Evolutionary conservation across 176 grass and related monocot genomes (phyloP), one percentile per base, ranked within the genome.

Genomic region (Bothriochloa decipiens): DNA sequence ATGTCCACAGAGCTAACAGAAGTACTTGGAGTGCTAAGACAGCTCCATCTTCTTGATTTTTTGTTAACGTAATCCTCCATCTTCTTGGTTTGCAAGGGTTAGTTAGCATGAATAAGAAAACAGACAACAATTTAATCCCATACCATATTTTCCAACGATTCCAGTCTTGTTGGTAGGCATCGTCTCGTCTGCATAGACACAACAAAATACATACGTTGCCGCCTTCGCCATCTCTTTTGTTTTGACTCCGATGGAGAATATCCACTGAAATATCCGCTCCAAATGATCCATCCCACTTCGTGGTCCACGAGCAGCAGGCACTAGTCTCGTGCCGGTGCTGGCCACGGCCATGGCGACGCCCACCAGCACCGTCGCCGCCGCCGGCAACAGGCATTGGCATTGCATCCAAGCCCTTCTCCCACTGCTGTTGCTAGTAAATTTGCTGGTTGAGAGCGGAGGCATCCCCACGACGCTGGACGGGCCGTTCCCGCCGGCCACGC

Each of bases 21-120:
- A 98, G 43, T 98, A 95, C 89, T 95, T 98, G 41, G 92, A 90
- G 77, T 95, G 92, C 71, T 98, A 91, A 32, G 95, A 95, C 49
- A 95, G 92, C 77, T 98, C 95, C 92, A 98, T 98, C 75, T 98
- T 98, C 87, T 98, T 95, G 63, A 98, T 98, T 32, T 32, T n/a
- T n/a, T n/a, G n/a, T n/a, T n/a, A n/a, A n/a, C n/a, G n/a, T n/a
- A n/a, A n/a, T n/a, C n/a, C 77, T 98, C 95, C 92, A 98, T 98
- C 75, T 98, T 98, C 87, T 98, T 95, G 63, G 95, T 98, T 32
- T 32, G n/a, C n/a, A n/a, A n/a, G n/a, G n/a, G n/a, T n/a, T n/a
- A n/a, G n/a, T 86, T 39, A 35, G 36, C 36, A 37, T 37, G 36
- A 37, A 37, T 37, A 4, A 37, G 36, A 37, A 37, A 37, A 4